Evolutionary conservation across 2,329 filamentous ascomycete genomes (phyloP).

Genomic region (Scleromitrula shiraiana): DNA sequence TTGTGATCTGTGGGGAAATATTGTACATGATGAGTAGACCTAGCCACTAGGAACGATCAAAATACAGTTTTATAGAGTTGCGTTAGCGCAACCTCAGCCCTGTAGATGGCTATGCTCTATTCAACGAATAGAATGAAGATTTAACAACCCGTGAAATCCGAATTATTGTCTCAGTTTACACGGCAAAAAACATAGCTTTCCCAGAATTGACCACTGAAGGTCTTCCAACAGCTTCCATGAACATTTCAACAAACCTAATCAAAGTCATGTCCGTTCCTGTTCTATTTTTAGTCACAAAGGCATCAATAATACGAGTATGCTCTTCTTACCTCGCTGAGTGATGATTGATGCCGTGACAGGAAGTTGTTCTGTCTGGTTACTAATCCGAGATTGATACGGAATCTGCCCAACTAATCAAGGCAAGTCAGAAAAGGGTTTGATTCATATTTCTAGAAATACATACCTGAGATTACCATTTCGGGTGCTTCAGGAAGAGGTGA

Average conservation of each 20-base stretch:
- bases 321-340: neutral
- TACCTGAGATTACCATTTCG: neutral
- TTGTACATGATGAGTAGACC: no score
- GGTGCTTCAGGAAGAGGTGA: neutral
- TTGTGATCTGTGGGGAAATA: no score
- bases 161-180: no score
- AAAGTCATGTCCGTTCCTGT: neutral
- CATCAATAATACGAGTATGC: neutral
- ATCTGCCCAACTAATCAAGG: neutral
- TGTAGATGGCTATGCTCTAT: no score
- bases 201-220: neutral
- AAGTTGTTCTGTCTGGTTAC: slow-evolving; percentile 1
- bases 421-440: neutral
- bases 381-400: slow-evolving; percentile 1
- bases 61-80: no score
- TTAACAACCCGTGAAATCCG: no score
- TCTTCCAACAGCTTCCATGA: neutral
- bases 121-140: no score
- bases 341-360: slow-evolving; percentile 1
- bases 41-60: no score
- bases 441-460: neutral
- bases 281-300: neutral
- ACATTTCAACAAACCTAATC: neutral
- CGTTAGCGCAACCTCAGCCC: no score
- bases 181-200: neutral